Percentiles rank a stretch among this genome's conserved stretches.
Evolutionary conservation across 2,329 filamentous ascomycete species (phyloP).

Genomic region (Beauveria australis): DNA sequence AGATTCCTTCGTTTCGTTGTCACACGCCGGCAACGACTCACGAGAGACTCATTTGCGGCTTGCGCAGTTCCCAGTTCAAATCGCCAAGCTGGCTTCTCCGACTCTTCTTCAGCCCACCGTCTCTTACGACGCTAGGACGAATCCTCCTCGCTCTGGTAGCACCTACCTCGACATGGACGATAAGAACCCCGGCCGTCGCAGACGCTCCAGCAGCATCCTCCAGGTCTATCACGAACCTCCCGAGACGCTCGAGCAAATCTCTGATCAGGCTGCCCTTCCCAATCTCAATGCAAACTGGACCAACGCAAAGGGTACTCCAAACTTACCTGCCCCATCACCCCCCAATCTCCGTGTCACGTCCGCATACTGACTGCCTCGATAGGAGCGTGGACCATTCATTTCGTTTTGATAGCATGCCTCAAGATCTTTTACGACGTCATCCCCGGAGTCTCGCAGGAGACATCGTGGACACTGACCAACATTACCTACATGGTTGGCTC

Average conservation of each 20-base stretch:
- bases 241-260: constrained; percentile 95
- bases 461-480: constrained; percentile 97
- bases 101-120: constrained; percentile 81
- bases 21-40: neutral
- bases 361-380: constrained; percentile 13
- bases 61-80: constrained; percentile 40
- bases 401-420: constrained; percentile 80
- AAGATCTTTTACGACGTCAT: constrained; percentile 98
- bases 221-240: constrained; percentile 92
- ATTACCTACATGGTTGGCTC: constrained; percentile 99
- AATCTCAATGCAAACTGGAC: constrained; percentile 99
- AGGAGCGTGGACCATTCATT: constrained; percentile 98
- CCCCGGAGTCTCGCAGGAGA: constrained; percentile 92
- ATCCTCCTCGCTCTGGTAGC: constrained; percentile 54
- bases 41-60: neutral
- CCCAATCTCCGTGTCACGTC: neutral
- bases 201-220: constrained; percentile 90
- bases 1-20: neutral
- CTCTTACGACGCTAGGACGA: constrained; percentile 80
- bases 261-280: constrained; percentile 86
- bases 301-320: constrained; percentile 83
- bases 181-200: constrained; percentile 62
- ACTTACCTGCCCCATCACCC: neutral
- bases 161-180: constrained; percentile 53
- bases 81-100: constrained; percentile 93